Percentiles rank a stretch among this genome's conserved stretches.
phyloP scores from a whole-genome alignment of 768 basidiomycete species.

The Saitozyma sp. region DNA sequence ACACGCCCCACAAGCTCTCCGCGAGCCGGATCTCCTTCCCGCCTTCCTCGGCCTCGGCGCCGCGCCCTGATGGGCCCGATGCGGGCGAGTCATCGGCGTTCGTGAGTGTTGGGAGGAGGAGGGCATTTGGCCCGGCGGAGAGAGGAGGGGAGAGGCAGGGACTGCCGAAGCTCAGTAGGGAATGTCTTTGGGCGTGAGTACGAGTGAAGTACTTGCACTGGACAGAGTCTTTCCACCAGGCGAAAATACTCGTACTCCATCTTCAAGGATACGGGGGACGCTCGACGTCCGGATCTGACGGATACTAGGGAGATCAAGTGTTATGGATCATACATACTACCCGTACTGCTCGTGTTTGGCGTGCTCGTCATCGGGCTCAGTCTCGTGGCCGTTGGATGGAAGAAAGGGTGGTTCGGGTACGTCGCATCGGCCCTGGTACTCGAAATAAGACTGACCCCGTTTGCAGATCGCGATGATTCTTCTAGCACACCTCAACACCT shows the following conservation, averaged over 20 bases:
- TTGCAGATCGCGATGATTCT: too few relatives aligned
- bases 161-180: constrained; percentile 36
- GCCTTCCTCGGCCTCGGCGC: constrained; percentile 27
- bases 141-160: constrained; percentile 16
- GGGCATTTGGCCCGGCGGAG: background rate
- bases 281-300: constrained; percentile 4
- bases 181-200: constrained; percentile 47
- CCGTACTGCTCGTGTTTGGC: constrained; percentile 39
- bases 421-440: background rate
- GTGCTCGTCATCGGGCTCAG: constrained; percentile 36
- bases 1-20: constrained; percentile 25
- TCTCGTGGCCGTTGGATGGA: constrained; percentile 31
- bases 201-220: too few relatives aligned
- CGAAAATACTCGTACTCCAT: background rate
- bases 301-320: constrained; percentile 44
- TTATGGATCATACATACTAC: constrained; percentile 44
- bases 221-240: too few relatives aligned
- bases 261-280: background rate
- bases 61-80: constrained; percentile 9
- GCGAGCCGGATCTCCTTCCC: constrained; percentile 37
- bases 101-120: background rate
- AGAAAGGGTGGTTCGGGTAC: constrained; percentile 32
- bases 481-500: too few relatives aligned
- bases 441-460: too few relatives aligned
- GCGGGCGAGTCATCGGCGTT: constrained; percentile 9